phyloP scores from a whole-genome alignment of 352 stramenopile genomes.

The Phytopythium sindhum region DNA sequence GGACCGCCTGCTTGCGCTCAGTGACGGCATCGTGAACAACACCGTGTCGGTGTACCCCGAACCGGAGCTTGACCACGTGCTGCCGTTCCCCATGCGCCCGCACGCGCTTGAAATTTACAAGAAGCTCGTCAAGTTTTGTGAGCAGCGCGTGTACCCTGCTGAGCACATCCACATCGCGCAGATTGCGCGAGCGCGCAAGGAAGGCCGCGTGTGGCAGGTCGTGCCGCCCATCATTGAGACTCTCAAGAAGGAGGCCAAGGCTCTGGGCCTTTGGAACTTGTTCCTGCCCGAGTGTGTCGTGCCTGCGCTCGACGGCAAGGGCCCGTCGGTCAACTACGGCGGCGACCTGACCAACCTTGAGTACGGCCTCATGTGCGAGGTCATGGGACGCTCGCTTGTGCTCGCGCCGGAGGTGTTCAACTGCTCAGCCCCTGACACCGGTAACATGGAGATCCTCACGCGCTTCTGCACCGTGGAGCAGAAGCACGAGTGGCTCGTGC shows the following conservation, averaged over 20 bases:
- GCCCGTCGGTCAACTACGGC: conserved; percentile 54
- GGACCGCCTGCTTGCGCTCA: conserved; percentile 53
- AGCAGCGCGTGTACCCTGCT: conserved; percentile 87
- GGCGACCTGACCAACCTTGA: conserved; percentile 85
- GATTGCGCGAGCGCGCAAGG: conserved; percentile 42
- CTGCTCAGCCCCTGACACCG: conserved; percentile 95
- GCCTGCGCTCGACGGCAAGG: conserved; percentile 37
- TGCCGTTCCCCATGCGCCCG: conserved; percentile 74
- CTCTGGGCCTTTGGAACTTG: conserved; percentile 95
- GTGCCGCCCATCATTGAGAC: conserved; percentile 87
- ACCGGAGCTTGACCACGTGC: conserved; percentile 42
- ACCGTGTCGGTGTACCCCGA: conserved; percentile 45
- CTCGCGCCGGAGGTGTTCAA: conserved; percentile 96
- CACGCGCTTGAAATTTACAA: conserved; percentile 78
- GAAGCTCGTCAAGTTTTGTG: conserved; percentile 87
- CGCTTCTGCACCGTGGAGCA: conserved; percentile 90
- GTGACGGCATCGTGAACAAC: conserved; percentile 29
- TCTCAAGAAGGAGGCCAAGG: conserved; percentile 90
- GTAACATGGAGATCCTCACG: conserved; percentile 99
- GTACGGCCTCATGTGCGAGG: conserved; percentile 95
- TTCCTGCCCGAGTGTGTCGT: conserved; percentile 85
- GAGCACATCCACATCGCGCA: conserved; percentile 86
- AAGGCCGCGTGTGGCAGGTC: conserved; percentile 70
- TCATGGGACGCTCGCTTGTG: conserved; percentile 91
- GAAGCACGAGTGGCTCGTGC: conserved; percentile 91